These are phyloP conservation scores for Cystofilobasidium bisporidii DNA, from an alignment of 768 basidiomycete species.

Conservation along the genomic window DNA sequence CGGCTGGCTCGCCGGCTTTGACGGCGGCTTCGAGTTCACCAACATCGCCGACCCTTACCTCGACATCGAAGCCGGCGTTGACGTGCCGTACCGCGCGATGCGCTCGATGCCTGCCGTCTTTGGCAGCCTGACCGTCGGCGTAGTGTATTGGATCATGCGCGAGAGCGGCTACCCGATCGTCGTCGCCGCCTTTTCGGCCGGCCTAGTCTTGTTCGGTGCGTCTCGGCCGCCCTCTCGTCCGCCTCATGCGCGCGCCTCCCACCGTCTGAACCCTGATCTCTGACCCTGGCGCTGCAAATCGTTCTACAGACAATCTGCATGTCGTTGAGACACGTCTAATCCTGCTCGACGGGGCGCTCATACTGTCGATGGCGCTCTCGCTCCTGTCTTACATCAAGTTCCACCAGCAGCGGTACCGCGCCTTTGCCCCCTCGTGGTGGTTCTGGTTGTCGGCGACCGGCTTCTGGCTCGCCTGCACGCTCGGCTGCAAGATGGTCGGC, in stretches of 20 bases:
- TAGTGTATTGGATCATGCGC: slow-evolving; percentile 95
- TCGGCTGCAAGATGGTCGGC: slow-evolving; percentile 97
- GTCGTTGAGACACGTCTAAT: slow-evolving; percentile 93
- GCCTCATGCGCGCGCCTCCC: too few relatives aligned
- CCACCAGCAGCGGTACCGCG: slow-evolving; percentile 75
- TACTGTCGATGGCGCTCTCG: slow-evolving; percentile 92
- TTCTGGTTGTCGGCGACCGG: slow-evolving; percentile 84
- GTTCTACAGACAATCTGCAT: slow-evolving; percentile 75
- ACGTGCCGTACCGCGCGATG: slow-evolving; percentile 84
- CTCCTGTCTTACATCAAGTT: slow-evolving; percentile 89
- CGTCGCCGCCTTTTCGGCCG: slow-evolving; percentile 80
- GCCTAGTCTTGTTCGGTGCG: slow-evolving; percentile 70
- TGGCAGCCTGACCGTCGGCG: slow-evolving; percentile 76
- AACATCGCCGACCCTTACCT: slow-evolving; percentile 86
- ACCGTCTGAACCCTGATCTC: too few relatives aligned
- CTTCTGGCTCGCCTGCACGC: slow-evolving; percentile 85
- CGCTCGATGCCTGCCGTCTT: slow-evolving; percentile 83
- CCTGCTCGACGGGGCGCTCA: slow-evolving; percentile 81
- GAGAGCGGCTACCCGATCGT: slow-evolving; percentile 91
- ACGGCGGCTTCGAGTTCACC: slow-evolving; percentile 87
- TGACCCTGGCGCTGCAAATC: too few relatives aligned
- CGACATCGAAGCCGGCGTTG: slow-evolving; percentile 48
- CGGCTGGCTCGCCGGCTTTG: slow-evolving; percentile 94
- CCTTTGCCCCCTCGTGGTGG: slow-evolving; percentile 84
- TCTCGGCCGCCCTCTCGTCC: not conserved